These are phyloP conservation scores for Cercospora brassicicola DNA, from an alignment of 2,329 filamentous ascomycete species.

Conservation along the genomic window DNA sequence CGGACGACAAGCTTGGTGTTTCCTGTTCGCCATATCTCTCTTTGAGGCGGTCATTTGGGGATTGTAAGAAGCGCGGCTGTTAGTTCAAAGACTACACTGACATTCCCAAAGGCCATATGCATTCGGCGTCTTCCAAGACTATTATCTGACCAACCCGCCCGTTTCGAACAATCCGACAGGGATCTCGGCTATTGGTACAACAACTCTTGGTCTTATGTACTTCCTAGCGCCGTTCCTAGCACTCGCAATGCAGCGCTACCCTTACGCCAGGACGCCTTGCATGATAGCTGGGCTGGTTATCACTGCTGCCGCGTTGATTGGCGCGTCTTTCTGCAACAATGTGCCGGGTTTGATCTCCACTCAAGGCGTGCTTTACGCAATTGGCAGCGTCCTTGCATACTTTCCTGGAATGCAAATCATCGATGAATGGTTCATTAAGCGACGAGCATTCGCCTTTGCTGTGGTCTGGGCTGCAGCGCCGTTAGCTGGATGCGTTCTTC, in stretches of 20 bases:
- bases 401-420: slow-evolving; percentile 52
- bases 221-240: not conserved
- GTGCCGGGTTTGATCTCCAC: slow-evolving; percentile 22
- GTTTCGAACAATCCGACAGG: not conserved
- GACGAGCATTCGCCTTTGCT: slow-evolving; percentile 55
- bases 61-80: slow-evolving; percentile 4
- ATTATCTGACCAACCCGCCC: not conserved
- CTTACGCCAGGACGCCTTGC: not conserved
- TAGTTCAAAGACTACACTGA: not conserved
- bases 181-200: not conserved
- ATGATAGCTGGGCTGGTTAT: not conserved
- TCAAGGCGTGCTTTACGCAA: slow-evolving; percentile 45
- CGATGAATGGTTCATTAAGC: slow-evolving; percentile 57
- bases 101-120: not conserved
- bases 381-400: slow-evolving; percentile 54
- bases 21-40: not conserved
- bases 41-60: not conserved
- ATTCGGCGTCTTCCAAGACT: not conserved
- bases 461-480: slow-evolving; percentile 50
- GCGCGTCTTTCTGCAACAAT: not conserved
- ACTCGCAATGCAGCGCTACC: not conserved
- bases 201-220: not conserved
- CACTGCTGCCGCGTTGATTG: not conserved
- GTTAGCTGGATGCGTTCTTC: slow-evolving; percentile 48
- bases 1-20: not conserved